Base-by-base conservation (phyloP, 1,284 basidiomycete species). In the Ganoderma sinense region DNA sequence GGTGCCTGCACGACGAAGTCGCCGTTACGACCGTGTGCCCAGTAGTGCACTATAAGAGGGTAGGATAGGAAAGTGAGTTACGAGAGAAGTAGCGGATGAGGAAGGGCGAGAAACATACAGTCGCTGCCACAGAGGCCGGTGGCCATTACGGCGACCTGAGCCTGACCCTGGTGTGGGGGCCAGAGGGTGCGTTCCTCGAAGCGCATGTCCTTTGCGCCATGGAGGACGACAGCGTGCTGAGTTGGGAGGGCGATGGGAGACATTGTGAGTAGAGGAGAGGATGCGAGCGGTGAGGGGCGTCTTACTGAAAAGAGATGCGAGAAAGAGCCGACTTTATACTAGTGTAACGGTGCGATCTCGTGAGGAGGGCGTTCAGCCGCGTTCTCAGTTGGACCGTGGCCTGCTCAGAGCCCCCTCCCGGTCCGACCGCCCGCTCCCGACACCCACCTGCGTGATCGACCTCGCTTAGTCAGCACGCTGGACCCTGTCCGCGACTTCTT, bases 111-210 rank as follows among this genome's bases (percentile, higher is more conserved):
- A 68, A 33, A 84, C 93, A 79, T 77, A 96, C 94, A 82, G 81
- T 97, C 96, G 69, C 91, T 94, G 64, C 96, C 97, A 78, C 97
- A 99, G 64, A 98, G 89, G 64, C 97, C 97, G 14, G 97, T 98
- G 53, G 94, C 86, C 64, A 88, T 86, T 73, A 98, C 84, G 70
- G 87, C 84, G 78, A 97, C 88, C 82, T 94, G 92, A 48, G 89
- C 93, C 48, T 93, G 85, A 74, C 88, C 87, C 29, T 86, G 82
- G 20, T 86, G 83, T 39, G 94, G 95, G 0, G 90, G 87, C 85
- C 88, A 89, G 75, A 90, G 80, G 64, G 85, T 84, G 69, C 93
- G 91, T 63, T 89, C 82, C 77, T 94, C 93, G 78, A 91, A 76
- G 75, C 88, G 90, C 75, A 95, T 86, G 82, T 94, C 93, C 75